phyloP scores from a whole-genome alignment of 495 filamentous ascomycete genomes.

The Penicillium dipodomyicola region DNA sequence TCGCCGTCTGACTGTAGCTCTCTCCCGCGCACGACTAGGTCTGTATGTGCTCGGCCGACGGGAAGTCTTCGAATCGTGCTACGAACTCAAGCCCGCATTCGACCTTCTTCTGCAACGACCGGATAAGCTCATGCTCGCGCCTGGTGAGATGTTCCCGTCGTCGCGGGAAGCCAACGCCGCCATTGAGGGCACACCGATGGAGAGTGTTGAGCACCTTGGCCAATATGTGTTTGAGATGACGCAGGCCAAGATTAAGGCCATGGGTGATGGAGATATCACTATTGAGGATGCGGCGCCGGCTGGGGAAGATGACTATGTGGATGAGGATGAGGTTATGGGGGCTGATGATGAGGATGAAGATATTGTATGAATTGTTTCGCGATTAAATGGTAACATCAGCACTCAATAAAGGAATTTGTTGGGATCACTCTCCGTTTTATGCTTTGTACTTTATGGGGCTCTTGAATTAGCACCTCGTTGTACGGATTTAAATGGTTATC shows the following conservation, averaged over 20 bases:
- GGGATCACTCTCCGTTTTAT: not conserved
- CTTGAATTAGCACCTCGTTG: not conserved
- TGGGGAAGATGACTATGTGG: conserved; percentile 46
- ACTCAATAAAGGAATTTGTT: not conserved
- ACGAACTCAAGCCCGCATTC: conserved; percentile 85
- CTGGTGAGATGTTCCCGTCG: conserved; percentile 83
- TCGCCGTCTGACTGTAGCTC: conserved; percentile 91
- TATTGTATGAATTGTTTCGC: conserved; percentile 33
- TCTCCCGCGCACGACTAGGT: conserved; percentile 88
- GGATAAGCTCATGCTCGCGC: conserved; percentile 74
- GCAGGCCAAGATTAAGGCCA: conserved; percentile 68
- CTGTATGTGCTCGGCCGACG: conserved; percentile 91
- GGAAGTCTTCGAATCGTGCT: conserved; percentile 83
- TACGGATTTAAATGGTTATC: not conserved
- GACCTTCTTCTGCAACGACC: conserved; percentile 66
- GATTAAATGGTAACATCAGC: not conserved
- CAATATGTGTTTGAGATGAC: conserved; percentile 99
- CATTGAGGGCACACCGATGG: conserved; percentile 68
- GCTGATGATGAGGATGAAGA: conserved; percentile 33
- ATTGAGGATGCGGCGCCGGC: conserved; percentile 35
- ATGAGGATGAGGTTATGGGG: conserved; percentile 44
- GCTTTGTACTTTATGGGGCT: not conserved
- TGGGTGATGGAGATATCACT: conserved; percentile 45
- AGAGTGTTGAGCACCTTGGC: conserved; percentile 88
- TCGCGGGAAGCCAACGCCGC: conserved; percentile 56